Evolutionary conservation across 1,139 yeast species (phyloP).

Genomic region (Arxiozyma slooffiae): DNA sequence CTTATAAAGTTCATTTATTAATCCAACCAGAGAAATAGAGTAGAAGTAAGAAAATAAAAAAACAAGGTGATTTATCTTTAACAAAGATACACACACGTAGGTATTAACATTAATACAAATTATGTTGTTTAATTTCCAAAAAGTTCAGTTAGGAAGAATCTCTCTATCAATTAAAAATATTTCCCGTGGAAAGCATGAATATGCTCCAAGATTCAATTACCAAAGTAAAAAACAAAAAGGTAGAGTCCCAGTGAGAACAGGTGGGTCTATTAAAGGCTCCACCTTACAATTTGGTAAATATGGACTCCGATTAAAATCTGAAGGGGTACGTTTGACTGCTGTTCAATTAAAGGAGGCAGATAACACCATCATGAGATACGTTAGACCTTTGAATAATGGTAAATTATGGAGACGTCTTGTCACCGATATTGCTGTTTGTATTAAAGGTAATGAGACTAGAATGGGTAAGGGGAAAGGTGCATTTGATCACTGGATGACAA

Average conservation of each 20-base stretch:
- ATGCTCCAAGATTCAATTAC: constrained; percentile 70
- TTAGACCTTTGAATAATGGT: constrained; percentile 49
- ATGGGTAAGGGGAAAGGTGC: constrained; percentile 99
- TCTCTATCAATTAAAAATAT: not conserved
- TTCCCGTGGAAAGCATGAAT: constrained; percentile 51
- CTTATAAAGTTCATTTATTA: not conserved
- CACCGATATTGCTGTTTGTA: constrained; percentile 83
- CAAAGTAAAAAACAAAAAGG: constrained; percentile 87
- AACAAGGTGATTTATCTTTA: not conserved
- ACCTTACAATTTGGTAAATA: constrained; percentile 69
- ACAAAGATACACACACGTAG: not conserved
- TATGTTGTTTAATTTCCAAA: not conserved
- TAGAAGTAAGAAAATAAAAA: not conserved
- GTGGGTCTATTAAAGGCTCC: constrained; percentile 88
- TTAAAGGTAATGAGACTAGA: constrained; percentile 97
- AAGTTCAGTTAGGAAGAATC: not conserved
- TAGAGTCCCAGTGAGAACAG: constrained; percentile 85
- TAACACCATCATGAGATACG: constrained; percentile 68
- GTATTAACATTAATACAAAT: not conserved
- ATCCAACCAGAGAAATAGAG: not conserved
- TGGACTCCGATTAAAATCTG: constrained; percentile 79
- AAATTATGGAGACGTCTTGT: constrained; percentile 69
- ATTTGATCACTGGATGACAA: constrained; percentile 92
- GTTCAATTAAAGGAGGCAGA: constrained; percentile 88
- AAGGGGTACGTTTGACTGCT: constrained; percentile 82